A percentile compares a stretch with the other conserved stretches of the same genome.
Conservation (phyloP, 1,139 yeast genomes). For the Lodderomyces theae region DNA sequence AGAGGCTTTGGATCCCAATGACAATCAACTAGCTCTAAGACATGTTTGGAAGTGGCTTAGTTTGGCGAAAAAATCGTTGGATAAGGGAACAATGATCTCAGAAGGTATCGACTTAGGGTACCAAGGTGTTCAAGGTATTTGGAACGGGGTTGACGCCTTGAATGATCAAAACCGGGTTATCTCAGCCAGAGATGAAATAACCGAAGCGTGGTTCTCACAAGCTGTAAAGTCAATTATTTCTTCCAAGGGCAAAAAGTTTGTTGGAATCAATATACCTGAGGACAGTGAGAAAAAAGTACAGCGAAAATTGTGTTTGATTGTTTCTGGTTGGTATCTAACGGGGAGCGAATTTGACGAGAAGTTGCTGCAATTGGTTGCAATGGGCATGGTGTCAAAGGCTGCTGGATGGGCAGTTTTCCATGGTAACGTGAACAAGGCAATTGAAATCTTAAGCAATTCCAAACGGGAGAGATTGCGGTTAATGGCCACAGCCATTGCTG, state of each 20-base stretch:
- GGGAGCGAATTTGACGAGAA: slow-evolving; percentile 72
- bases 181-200: slow-evolving; percentile 28
- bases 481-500: slow-evolving; percentile 94
- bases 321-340: slow-evolving; percentile 91
- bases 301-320: slow-evolving; percentile 75
- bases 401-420: slow-evolving; percentile 98
- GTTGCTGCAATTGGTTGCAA: slow-evolving; percentile 51
- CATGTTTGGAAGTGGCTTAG: slow-evolving; percentile 91
- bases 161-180: slow-evolving; percentile 53
- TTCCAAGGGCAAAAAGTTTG: slow-evolving; percentile 43
- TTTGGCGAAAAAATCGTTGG: slow-evolving; percentile 65
- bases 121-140: slow-evolving; percentile 84
- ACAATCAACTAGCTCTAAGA: slow-evolving; percentile 57
- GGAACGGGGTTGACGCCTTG: slow-evolving; percentile 77
- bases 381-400: slow-evolving; percentile 78
- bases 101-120: slow-evolving; percentile 76
- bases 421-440: slow-evolving; percentile 81
- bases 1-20: slow-evolving; percentile 51
- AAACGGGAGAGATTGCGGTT: slow-evolving; percentile 63
- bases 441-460: slow-evolving; percentile 62
- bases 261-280: slow-evolving; percentile 45
- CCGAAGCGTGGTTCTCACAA: slow-evolving; percentile 44
- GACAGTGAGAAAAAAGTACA: slow-evolving; percentile 56
- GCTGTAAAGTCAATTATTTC: slow-evolving; percentile 45
- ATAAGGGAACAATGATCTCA: slow-evolving; percentile 66